Conservation (phyloP, 2,329 filamentous ascomycete genomes). For the Diplodia scrobiculata region DNA sequence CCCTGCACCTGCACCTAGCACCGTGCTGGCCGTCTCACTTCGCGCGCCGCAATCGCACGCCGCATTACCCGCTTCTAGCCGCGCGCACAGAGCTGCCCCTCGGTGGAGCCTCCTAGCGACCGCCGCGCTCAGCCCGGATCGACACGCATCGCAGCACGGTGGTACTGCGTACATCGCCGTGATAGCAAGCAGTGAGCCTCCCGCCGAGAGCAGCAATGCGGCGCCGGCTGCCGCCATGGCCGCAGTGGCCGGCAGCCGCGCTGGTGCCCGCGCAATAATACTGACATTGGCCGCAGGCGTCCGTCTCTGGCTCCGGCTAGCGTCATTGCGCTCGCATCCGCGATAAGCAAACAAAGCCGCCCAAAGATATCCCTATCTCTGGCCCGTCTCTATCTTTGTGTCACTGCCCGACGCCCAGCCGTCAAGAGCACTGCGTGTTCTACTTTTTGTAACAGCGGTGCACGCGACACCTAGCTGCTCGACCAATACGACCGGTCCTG, state of each 20-base stretch:
- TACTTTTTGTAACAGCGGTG: slow-evolving; percentile 8
- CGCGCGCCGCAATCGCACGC: neutral
- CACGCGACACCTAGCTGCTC: slow-evolving; percentile 24
- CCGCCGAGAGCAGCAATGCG: neutral
- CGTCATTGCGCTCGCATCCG: slow-evolving; percentile 12
- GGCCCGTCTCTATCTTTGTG: slow-evolving; percentile 18
- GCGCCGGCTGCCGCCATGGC: neutral
- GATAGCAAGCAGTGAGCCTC: neutral
- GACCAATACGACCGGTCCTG: slow-evolving; percentile 24
- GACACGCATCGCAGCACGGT: slow-evolving; percentile 13
- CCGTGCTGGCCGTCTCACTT: slow-evolving; percentile 8
- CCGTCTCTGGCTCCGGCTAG: slow-evolving; percentile 23
- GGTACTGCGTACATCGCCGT: neutral
- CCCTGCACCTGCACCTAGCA: neutral
- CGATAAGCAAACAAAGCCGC: slow-evolving; percentile 29
- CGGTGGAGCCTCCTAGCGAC: slow-evolving; percentile 1
- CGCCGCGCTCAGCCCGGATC: slow-evolving; percentile 1
- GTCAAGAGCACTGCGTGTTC: slow-evolving; percentile 1
- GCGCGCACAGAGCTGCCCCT: slow-evolving; percentile 25
- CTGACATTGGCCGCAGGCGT: slow-evolving; percentile 22
- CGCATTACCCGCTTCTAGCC: slow-evolving; percentile 15
- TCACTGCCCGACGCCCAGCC: slow-evolving; percentile 5
- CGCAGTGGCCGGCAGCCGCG: neutral
- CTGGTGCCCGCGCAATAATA: slow-evolving; percentile 8
- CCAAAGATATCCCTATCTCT: slow-evolving; percentile 24